A percentile compares a stretch with the other conserved stretches of the same genome.
Conservation (phyloP, 176 grass and related monocot genomes). For the Phoenix roebelenii region DNA sequence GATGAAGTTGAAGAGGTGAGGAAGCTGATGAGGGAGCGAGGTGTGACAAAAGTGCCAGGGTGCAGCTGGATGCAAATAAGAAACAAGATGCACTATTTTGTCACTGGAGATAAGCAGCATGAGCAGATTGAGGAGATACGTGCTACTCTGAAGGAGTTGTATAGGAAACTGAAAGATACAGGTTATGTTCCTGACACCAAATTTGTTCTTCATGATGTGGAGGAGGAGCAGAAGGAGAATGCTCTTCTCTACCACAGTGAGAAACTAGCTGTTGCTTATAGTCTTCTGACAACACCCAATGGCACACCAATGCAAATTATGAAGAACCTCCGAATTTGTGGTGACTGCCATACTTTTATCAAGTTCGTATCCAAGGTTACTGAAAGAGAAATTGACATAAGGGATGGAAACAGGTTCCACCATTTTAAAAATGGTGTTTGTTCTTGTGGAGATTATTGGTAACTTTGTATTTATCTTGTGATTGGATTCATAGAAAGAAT, state of each 20-base stretch:
- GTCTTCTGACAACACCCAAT: constrained; percentile 36
- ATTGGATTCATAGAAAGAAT: too few species aligned
- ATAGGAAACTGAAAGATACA: constrained; percentile 33
- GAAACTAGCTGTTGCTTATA: constrained; percentile 55
- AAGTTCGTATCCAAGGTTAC: too few species aligned
- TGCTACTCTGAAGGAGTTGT: constrained; percentile 33
- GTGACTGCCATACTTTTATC: too few species aligned
- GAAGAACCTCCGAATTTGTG: too few species aligned
- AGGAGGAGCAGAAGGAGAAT: constrained; percentile 53
- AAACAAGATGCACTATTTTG: constrained; percentile 49
- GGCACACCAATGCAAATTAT: too few species aligned
- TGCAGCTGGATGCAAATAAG: constrained; percentile 60
- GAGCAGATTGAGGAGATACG: constrained; percentile 37
- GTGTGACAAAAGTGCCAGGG: constrained; percentile 43
- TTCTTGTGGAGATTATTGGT: too few species aligned
- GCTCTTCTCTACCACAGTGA: constrained; percentile 45
- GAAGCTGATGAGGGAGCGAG: constrained; percentile 42
- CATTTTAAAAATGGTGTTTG: too few species aligned
- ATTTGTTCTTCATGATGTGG: constrained; percentile 52
- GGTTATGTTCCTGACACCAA: constrained; percentile 61
- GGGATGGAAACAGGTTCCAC: too few species aligned
- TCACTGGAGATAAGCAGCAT: constrained; percentile 44
- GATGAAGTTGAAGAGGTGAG: constrained; percentile 52
- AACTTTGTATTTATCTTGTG: too few species aligned
- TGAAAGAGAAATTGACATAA: too few species aligned